These are phyloP conservation scores for Quillaja saponaria DNA, from an alignment of 306 rosid genomes.

Conservation along the genomic window DNA sequence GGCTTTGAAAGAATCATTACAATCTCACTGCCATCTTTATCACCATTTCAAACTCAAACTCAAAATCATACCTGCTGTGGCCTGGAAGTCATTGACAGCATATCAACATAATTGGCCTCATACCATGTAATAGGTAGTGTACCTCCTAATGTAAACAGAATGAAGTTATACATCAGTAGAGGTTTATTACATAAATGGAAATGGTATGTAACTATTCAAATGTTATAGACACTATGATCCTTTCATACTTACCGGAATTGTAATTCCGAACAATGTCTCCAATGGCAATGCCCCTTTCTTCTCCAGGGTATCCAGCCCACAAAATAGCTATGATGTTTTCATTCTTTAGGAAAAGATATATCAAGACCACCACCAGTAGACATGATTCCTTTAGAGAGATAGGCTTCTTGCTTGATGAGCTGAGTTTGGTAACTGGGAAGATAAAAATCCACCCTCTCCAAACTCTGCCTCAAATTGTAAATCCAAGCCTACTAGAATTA, in stretches of 20 bases:
- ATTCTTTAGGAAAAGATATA: slow-evolving; percentile 9
- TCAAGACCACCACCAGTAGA: slow-evolving; percentile 27
- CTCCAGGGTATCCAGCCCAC: slow-evolving; percentile 2
- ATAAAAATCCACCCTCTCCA: slow-evolving; percentile 18
- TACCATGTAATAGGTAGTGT: slow-evolving; percentile 44
- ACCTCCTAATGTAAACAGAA: slow-evolving; percentile 35
- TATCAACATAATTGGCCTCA: slow-evolving; percentile 21
- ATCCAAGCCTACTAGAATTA: slow-evolving; percentile 11
- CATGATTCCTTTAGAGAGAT: slow-evolving; percentile 15
- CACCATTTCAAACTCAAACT: slow-evolving; percentile 35
- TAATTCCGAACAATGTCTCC: too few relatives aligned
- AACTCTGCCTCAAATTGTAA: slow-evolving; percentile 11
- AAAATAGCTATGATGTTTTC: slow-evolving; percentile 18
- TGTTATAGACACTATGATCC: too few relatives aligned
- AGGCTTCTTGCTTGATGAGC: slow-evolving; percentile 21
- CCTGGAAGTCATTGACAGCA: slow-evolving; percentile 29
- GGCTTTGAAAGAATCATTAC: slow-evolving; percentile 33
- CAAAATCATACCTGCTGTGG: too few relatives aligned
- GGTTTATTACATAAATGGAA: neutral
- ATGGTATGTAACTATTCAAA: too few relatives aligned
- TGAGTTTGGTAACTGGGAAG: slow-evolving; percentile 27
- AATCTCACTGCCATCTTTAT: slow-evolving; percentile 27
- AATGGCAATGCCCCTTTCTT: too few relatives aligned
- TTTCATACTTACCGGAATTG: too few relatives aligned
- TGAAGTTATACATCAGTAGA: too few relatives aligned